These are phyloP conservation scores for Teunomyces pallodes DNA, from an alignment of 805 yeast species.

Conservation along the genomic window DNA sequence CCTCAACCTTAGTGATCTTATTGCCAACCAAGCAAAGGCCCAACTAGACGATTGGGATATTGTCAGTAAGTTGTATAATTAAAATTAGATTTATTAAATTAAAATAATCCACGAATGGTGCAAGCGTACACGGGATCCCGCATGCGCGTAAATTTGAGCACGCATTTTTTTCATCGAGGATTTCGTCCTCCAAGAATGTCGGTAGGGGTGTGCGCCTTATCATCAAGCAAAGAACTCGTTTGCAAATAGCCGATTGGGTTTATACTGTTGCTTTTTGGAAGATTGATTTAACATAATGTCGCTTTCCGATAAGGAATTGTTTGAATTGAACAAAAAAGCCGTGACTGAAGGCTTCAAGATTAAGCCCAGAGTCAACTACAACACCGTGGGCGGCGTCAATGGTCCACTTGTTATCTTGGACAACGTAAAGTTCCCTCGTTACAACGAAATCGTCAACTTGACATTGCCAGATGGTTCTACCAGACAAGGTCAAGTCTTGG, in stretches of 20 bases:
- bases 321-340: constrained; percentile 85
- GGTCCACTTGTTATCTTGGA: constrained; percentile 88
- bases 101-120: neutral
- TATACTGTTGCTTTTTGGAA: neutral
- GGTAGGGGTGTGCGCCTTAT: neutral
- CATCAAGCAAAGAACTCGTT: neutral
- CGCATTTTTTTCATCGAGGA: neutral
- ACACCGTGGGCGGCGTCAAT: constrained; percentile 97
- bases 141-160: constrained; percentile 1
- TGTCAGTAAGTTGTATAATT: constrained; percentile 23
- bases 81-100: constrained; percentile 7
- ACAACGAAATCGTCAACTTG: constrained; percentile 93
- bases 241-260: neutral
- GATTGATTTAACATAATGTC: constrained; percentile 20
- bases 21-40: constrained; percentile 23
- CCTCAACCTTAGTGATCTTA: constrained; percentile 19
- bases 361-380: constrained; percentile 87
- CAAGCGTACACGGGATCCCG: neutral
- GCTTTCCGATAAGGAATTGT: constrained; percentile 43
- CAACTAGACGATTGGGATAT: constrained; percentile 37
- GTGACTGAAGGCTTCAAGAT: constrained; percentile 88
- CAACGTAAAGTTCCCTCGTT: constrained; percentile 57
- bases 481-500: constrained; percentile 97
- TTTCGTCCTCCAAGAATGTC: neutral
- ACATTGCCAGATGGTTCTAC: constrained; percentile 93